These are phyloP conservation scores for Russula brevipes DNA, from an alignment of 768 basidiomycete species.

Conservation along the genomic window DNA sequence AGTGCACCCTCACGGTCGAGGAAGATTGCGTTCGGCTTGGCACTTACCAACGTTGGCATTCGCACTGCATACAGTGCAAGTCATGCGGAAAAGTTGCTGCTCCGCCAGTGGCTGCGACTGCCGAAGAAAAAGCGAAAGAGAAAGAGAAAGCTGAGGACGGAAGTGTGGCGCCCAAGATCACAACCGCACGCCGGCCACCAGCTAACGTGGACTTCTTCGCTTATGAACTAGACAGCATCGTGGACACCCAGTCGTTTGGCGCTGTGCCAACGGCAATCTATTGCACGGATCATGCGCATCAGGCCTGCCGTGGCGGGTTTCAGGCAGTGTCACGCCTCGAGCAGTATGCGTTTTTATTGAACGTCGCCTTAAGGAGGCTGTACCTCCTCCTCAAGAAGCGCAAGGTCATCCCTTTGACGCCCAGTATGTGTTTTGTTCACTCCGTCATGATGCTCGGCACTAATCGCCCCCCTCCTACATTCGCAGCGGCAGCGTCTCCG, in stretches of 20 bases:
- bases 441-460: constrained; percentile 20
- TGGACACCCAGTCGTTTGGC: constrained; percentile 66
- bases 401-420: constrained; percentile 81
- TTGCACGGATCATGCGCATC: constrained; percentile 73
- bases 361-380: constrained; percentile 88
- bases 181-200: constrained; percentile 65
- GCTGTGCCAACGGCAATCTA: constrained; percentile 67
- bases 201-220: constrained; percentile 77
- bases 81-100: constrained; percentile 75
- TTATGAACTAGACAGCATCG: constrained; percentile 65
- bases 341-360: constrained; percentile 95
- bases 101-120: constrained; percentile 49
- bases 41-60: constrained; percentile 97
- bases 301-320: constrained; percentile 69
- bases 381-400: constrained; percentile 84
- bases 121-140: constrained; percentile 45
- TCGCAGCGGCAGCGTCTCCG: constrained; percentile 32
- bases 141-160: constrained; percentile 38
- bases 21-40: constrained; percentile 95
- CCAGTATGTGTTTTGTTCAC: constrained; percentile 44
- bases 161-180: constrained; percentile 51
- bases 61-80: constrained; percentile 82
- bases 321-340: constrained; percentile 90
- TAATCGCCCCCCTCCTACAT: constrained; percentile 24
- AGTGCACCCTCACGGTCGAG: constrained; percentile 86